Conservation (phyloP, 257 asterid species). For the Anisodus tanguticus region DNA sequence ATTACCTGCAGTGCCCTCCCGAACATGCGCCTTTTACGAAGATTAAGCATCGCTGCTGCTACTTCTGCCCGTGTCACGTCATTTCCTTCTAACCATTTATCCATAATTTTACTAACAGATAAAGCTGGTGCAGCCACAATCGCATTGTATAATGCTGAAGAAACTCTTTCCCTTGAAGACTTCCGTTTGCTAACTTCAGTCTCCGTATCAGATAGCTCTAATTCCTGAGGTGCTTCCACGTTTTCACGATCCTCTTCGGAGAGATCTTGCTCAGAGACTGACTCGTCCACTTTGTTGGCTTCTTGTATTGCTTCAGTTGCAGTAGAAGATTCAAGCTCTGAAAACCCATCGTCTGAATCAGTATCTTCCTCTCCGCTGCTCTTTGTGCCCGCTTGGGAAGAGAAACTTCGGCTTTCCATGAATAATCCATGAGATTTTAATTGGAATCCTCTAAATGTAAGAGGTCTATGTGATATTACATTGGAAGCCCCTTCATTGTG, state of each 20-base stretch:
- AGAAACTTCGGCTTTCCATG: constrained; percentile 44
- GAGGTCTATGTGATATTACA: constrained; percentile 34
- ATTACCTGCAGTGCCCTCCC: constrained; percentile 77
- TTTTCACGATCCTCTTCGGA: constrained; percentile 48
- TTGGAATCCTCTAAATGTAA: constrained; percentile 42
- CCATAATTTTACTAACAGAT: constrained; percentile 50
- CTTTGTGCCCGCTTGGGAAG: constrained; percentile 59
- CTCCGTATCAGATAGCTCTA: constrained; percentile 43
- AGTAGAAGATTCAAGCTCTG: constrained; percentile 51
- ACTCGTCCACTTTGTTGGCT: constrained; percentile 43
- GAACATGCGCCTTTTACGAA: constrained; percentile 60
- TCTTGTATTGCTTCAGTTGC: constrained; percentile 34
- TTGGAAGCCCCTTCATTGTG: constrained; percentile 36
- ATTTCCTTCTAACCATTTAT: constrained; percentile 76
- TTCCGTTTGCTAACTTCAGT: constrained; percentile 37
- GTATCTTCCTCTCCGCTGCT: constrained; percentile 53
- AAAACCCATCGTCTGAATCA: constrained; percentile 47
- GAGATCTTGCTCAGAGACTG: constrained; percentile 51
- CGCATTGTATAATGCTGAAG: constrained; percentile 53
- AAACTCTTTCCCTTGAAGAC: constrained; percentile 28
- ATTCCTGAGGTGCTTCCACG: constrained; percentile 36
- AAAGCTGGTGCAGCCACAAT: constrained; percentile 48
- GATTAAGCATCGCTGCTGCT: constrained; percentile 42
- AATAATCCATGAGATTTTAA: constrained; percentile 35
- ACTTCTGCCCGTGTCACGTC: constrained; percentile 53